phyloP scores from a whole-genome alignment of 441 rosid species.

The Mallotus repandus region DNA sequence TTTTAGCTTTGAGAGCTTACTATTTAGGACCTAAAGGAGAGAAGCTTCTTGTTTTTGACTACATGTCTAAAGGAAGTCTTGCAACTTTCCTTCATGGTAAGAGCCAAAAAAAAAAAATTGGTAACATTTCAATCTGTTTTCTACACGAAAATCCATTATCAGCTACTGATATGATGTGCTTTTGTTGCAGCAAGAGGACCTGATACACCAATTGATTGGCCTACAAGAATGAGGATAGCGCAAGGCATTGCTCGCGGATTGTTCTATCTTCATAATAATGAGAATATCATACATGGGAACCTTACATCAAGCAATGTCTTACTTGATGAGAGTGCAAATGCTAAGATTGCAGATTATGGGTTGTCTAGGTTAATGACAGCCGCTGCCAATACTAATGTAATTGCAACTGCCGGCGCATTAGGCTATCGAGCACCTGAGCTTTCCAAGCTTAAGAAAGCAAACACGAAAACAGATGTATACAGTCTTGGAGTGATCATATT shows the following conservation, averaged over 20 bases:
- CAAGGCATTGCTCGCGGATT: constrained; percentile 63
- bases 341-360: constrained; percentile 67
- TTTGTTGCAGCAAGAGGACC: constrained; percentile 63
- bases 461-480: constrained; percentile 72
- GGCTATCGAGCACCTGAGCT: constrained; percentile 87
- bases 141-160: background rate
- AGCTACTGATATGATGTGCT: constrained; percentile 3
- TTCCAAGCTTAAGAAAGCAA: constrained; percentile 71
- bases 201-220: constrained; percentile 60
- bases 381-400: constrained; percentile 69
- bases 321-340: constrained; percentile 47
- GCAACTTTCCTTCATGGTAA: constrained; percentile 77
- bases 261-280: constrained; percentile 54
- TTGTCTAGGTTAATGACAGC: constrained; percentile 72
- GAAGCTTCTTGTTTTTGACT: constrained; percentile 84
- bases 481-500: constrained; percentile 72
- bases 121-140: too few species aligned
- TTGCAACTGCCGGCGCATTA: constrained; percentile 69
- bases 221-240: constrained; percentile 61
- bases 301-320: constrained; percentile 74
- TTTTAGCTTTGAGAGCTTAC: constrained; percentile 72
- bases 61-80: constrained; percentile 74
- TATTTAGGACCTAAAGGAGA: constrained; percentile 86
- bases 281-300: constrained; percentile 69
- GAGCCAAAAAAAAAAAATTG: background rate